phyloP scores from a whole-genome alignment of 1,284 basidiomycete genomes.

The Golubevia pallescens region DNA sequence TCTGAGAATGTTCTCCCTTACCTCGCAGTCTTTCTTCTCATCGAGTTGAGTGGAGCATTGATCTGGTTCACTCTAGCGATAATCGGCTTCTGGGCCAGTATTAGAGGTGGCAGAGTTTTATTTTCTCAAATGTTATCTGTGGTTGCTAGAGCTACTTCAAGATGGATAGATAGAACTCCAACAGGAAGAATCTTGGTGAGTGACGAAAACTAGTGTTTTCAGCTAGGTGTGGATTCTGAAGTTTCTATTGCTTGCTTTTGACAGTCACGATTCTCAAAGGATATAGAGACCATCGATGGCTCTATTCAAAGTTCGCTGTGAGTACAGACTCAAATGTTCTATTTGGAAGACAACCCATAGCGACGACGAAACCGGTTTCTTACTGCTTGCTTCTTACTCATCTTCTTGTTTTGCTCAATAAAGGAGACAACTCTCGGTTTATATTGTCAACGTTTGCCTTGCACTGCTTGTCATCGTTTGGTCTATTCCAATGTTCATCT shows the following conservation, averaged over 20 bases:
- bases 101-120: neutral
- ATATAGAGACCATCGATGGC: conserved; percentile 2
- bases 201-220: no score
- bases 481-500: neutral
- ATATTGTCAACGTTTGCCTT: neutral
- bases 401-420: conserved; percentile 24
- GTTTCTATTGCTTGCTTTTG: no score
- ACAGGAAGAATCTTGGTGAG: neutral
- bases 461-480: neutral
- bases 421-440: no score
- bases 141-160: neutral
- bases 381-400: no score
- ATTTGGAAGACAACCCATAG: no score
- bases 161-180: neutral
- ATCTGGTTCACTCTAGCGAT: neutral
- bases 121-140: neutral
- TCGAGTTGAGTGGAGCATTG: conserved; percentile 2
- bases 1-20: conserved; percentile 15
- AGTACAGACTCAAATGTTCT: no score
- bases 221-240: no score
- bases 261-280: neutral
- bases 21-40: conserved; percentile 11
- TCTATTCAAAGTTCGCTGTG: conserved; percentile 15
- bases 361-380: no score
- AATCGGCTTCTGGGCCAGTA: neutral